A percentile compares a stretch with the other conserved stretches of the same genome.
These are phyloP conservation scores for Dionaea muscipula DNA, from an alignment of 179 eudicot species.

Conservation along the genomic window DNA sequence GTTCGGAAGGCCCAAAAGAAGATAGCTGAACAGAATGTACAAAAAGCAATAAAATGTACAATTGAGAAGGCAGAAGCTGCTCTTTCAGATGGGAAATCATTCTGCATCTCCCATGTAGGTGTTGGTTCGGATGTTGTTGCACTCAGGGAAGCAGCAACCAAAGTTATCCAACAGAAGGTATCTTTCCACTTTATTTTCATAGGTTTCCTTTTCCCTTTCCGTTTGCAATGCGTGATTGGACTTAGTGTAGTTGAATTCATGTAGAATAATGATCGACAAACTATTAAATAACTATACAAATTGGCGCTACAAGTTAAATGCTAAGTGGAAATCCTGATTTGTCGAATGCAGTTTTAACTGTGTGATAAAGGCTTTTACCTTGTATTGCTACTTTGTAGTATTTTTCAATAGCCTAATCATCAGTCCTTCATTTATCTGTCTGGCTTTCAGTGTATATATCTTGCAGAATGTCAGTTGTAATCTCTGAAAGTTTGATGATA, in stretches of 20 bases:
- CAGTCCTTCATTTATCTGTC: not conserved
- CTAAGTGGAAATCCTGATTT: too few species aligned
- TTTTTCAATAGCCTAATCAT: not conserved
- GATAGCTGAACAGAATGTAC: conserved; percentile 59
- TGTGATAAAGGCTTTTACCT: too few species aligned
- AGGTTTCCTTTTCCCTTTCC: too few species aligned
- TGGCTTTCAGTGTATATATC: too few species aligned
- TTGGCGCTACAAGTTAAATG: too few species aligned
- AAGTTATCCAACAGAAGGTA: conserved; percentile 78
- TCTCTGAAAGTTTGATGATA: too few species aligned
- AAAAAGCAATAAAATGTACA: conserved; percentile 59
- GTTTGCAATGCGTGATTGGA: too few species aligned
- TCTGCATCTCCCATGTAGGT: conserved; percentile 55
- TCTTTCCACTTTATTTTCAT: conserved; percentile 3
- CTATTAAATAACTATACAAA: too few species aligned
- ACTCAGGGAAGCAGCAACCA: conserved; percentile 66
- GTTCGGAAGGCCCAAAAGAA: conserved; percentile 65
- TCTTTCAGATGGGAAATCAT: conserved; percentile 56
- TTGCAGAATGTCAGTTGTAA: too few species aligned
- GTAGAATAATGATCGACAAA: too few species aligned
- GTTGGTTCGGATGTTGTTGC: conserved; percentile 76
- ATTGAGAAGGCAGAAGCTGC: conserved; percentile 64
- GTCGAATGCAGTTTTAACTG: too few species aligned
- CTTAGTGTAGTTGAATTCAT: too few species aligned
- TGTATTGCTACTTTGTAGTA: not conserved